These are phyloP conservation scores for Xylariaceae sp. DNA, from an alignment of 2,329 filamentous ascomycete genomes.

Conservation along the genomic window DNA sequence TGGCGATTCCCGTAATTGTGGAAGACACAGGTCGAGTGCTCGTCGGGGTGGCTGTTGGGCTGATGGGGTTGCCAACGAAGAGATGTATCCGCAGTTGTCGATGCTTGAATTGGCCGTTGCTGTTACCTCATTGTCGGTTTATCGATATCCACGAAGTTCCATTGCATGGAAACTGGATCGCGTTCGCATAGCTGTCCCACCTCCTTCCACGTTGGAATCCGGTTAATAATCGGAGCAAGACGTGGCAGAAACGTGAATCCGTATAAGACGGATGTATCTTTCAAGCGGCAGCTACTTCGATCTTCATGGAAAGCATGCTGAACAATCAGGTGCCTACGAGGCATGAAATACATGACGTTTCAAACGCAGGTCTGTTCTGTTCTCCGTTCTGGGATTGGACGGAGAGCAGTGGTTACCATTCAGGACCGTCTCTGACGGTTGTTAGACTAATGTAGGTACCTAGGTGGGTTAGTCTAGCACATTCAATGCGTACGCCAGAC, in stretches of 20 bases:
- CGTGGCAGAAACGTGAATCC: neutral
- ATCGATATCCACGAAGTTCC: conserved; percentile 8
- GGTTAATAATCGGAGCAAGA: neutral
- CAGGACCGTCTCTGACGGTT: too few relatives aligned
- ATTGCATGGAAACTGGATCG: neutral
- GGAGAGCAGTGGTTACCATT: too few relatives aligned
- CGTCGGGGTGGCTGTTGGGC: neutral
- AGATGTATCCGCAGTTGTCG: conserved; percentile 1
- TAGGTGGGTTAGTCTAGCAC: too few relatives aligned
- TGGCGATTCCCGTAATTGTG: neutral
- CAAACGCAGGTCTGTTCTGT: too few relatives aligned
- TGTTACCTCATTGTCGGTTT: neutral
- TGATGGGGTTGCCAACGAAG: neutral
- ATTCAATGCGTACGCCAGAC: too few relatives aligned
- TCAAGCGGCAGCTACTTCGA: too few relatives aligned
- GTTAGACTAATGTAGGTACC: too few relatives aligned
- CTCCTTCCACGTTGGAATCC: neutral
- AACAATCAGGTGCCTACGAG: too few relatives aligned
- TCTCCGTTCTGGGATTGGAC: too few relatives aligned
- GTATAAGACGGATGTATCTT: too few relatives aligned
- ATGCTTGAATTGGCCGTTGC: neutral
- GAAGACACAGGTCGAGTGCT: neutral
- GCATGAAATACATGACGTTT: too few relatives aligned
- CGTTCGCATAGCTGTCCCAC: neutral
- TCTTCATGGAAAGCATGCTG: too few relatives aligned